Evolutionary conservation across 208 protist species (phyloP).

Genomic region (Polymyxa betae): DNA sequence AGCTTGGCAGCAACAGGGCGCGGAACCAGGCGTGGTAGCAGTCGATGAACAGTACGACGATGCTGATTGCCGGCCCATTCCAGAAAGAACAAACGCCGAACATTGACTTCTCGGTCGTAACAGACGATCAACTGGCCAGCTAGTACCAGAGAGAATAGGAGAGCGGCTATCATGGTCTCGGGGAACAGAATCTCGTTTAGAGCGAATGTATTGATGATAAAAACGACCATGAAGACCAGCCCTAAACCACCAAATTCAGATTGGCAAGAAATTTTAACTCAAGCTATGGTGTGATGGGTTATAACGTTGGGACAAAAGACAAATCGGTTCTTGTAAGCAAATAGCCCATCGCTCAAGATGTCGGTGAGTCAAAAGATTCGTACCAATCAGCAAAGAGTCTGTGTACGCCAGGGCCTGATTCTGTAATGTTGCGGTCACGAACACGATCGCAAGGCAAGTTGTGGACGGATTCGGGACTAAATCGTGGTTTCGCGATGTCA

Average conservation of each 20-base stretch:
- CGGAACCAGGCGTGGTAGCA: background rate
- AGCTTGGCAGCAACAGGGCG: conserved; percentile 8
- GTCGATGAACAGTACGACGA: background rate
- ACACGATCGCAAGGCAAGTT: background rate
- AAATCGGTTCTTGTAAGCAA: too few species aligned
- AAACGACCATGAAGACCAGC: background rate
- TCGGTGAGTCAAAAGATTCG: background rate
- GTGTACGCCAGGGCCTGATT: background rate
- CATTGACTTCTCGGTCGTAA: background rate
- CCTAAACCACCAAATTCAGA: background rate
- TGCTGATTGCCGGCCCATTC: conserved; percentile 23
- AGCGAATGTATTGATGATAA: background rate
- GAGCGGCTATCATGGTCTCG: background rate
- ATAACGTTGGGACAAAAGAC: too few species aligned
- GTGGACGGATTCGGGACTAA: background rate
- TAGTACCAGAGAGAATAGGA: background rate
- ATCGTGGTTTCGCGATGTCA: background rate
- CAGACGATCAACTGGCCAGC: background rate
- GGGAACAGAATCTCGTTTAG: background rate
- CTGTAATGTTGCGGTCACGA: background rate
- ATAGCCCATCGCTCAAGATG: too few species aligned
- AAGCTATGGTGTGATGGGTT: too few species aligned
- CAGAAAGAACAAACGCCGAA: background rate
- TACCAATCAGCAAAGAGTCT: background rate
- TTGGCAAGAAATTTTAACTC: too few species aligned